A percentile compares a stretch with the other conserved stretches of the same genome.
phyloP scores from a whole-genome alignment of 306 rosid genomes.

The Gillenia trifoliata region DNA sequence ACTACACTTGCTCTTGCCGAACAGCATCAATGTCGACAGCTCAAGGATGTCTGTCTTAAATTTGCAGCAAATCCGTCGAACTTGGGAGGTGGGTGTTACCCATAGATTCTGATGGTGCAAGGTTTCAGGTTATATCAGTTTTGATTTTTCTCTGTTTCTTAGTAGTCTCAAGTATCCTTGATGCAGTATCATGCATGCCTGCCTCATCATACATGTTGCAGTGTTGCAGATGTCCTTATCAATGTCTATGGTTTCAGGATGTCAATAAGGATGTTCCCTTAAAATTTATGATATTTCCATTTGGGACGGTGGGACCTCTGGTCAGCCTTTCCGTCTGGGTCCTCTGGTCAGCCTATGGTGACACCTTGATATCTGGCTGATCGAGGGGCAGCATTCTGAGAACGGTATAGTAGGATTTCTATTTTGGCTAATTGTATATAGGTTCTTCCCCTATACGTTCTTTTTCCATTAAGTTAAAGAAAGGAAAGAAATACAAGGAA shows the following conservation, averaged over 20 bases:
- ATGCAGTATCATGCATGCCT: slow-evolving; percentile 10
- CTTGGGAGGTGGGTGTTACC: slow-evolving; percentile 71
- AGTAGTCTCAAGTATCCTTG: slow-evolving; percentile 13
- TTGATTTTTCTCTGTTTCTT: slow-evolving; percentile 8
- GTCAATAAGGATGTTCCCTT: slow-evolving; percentile 2
- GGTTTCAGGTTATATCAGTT: slow-evolving; percentile 19
- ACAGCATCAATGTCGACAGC: slow-evolving; percentile 71
- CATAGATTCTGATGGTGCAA: slow-evolving; percentile 29
- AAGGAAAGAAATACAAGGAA: not conserved
- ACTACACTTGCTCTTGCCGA: slow-evolving; percentile 76
- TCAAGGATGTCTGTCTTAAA: slow-evolving; percentile 69
- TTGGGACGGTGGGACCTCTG: not conserved
- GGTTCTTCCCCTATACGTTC: not conserved
- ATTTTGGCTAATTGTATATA: not conserved
- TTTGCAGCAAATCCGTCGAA: slow-evolving; percentile 61
- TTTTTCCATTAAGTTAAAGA: not conserved
- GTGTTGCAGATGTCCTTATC: not conserved
- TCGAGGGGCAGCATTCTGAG: slow-evolving; percentile 13
- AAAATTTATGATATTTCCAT: slow-evolving; percentile 12
- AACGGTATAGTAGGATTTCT: not conserved
- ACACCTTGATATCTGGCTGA: slow-evolving; percentile 18
- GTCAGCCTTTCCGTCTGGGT: not conserved
- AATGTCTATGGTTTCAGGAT: slow-evolving; percentile 4
- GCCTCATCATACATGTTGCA: not conserved
- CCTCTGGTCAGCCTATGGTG: slow-evolving; percentile 19